A percentile compares a stretch with the other conserved stretches of the same genome.
phyloP scores from a whole-genome alignment of 169 alveolate genomes.

The Eimeria tenella region DNA sequence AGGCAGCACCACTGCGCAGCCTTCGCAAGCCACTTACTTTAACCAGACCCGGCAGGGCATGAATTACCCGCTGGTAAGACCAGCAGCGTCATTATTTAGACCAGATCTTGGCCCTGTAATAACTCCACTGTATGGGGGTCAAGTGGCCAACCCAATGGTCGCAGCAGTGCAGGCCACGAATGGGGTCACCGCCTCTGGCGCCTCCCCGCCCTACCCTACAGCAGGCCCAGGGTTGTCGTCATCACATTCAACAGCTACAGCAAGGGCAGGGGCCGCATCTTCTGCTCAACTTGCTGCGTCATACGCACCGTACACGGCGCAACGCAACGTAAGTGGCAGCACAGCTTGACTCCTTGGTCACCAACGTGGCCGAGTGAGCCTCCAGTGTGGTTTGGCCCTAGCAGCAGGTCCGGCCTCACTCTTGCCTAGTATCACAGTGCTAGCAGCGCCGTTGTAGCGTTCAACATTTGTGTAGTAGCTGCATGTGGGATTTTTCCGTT shows the following conservation, averaged over 20 bases:
- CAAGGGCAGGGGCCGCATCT: background rate
- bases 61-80: background rate
- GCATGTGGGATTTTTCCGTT: too few relatives aligned
- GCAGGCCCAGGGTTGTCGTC: background rate
- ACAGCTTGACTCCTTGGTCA: too few relatives aligned
- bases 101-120: slow-evolving; percentile 5
- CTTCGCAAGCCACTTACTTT: background rate
- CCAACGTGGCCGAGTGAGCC: too few relatives aligned
- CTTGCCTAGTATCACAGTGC: too few relatives aligned
- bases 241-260: background rate
- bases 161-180: background rate
- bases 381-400: too few relatives aligned
- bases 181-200: background rate
- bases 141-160: background rate
- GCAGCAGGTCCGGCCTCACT: too few relatives aligned
- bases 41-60: background rate
- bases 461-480: too few relatives aligned
- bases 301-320: slow-evolving; percentile 23
- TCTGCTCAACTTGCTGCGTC: slow-evolving; percentile 9
- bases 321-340: background rate
- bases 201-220: background rate
- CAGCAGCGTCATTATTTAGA: slow-evolving; percentile 1
- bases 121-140: slow-evolving; percentile 5
- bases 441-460: too few relatives aligned
- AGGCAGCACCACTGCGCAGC: background rate